phyloP scores from a whole-genome alignment of 441 rosid species.

The Populus hybrid region DNA sequence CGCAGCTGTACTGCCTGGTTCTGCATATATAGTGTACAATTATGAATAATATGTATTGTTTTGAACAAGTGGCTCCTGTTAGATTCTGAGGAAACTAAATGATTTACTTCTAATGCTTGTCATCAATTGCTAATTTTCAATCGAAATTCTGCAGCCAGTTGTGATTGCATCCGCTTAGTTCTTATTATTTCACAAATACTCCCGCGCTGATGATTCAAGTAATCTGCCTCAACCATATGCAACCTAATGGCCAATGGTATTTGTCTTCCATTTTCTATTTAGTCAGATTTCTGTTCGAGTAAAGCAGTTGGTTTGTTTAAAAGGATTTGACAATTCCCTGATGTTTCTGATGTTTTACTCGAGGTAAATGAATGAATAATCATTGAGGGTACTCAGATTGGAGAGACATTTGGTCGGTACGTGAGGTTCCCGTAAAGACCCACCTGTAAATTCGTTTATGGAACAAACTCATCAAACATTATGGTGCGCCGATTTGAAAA shows the following conservation, averaged over 20 bases:
- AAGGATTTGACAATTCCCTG: not conserved
- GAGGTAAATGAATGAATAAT: no score
- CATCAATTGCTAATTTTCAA: not conserved
- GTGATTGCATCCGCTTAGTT: not conserved
- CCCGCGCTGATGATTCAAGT: not conserved
- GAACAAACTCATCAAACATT: no score
- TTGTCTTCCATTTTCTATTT: not conserved
- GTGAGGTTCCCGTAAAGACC: no score
- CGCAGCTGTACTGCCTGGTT: not conserved
- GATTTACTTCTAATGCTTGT: not conserved
- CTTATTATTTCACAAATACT: not conserved
- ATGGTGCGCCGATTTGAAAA: no score
- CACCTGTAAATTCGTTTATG: no score
- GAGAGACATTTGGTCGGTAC: not conserved
- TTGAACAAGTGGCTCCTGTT: not conserved
- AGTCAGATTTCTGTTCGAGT: not conserved
- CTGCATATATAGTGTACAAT: conserved; percentile 8
- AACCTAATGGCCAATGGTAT: not conserved
- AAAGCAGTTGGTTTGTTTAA: not conserved
- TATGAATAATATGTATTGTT: not conserved
- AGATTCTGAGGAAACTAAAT: not conserved
- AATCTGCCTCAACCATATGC: not conserved
- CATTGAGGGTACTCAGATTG: no score
- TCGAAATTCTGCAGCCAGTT: not conserved
- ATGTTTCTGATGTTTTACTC: no score